phyloP scores from a whole-genome alignment of 192 early-diverging fungal genomes.

The Rhizoclosmatium sp. region DNA sequence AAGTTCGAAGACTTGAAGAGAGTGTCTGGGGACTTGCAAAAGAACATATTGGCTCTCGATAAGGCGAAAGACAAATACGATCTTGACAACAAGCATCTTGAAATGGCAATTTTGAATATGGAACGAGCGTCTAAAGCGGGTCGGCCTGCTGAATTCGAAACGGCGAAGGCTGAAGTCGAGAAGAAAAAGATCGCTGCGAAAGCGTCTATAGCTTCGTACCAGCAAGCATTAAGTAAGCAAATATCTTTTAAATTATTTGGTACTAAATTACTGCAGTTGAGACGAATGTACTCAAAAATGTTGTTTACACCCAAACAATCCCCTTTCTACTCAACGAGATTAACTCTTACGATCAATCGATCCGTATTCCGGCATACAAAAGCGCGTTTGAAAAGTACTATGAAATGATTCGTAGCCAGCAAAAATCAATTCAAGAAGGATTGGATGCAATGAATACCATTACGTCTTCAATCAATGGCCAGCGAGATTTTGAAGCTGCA shows the following conservation, averaged over 20 bases:
- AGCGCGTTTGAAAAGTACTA: conserved; percentile 5
- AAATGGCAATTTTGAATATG: conserved; percentile 35
- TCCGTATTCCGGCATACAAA: conserved; percentile 9
- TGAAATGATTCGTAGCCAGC: neutral
- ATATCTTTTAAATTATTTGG: neutral
- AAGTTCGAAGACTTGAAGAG: conserved; percentile 51
- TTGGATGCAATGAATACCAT: conserved; percentile 25
- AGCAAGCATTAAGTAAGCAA: neutral
- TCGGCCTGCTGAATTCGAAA: conserved; percentile 41
- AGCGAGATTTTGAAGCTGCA: neutral
- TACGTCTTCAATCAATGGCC: neutral
- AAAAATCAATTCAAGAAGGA: neutral
- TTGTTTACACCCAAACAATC: neutral
- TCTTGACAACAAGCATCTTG: conserved; percentile 43
- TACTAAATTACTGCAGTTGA: neutral
- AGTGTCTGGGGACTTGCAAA: conserved; percentile 36
- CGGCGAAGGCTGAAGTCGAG: neutral
- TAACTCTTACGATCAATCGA: neutral
- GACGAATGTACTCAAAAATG: neutral
- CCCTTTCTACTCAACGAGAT: conserved; percentile 8
- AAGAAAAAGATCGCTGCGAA: neutral
- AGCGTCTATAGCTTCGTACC: neutral
- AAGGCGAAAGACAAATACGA: conserved; percentile 47
- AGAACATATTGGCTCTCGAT: conserved; percentile 38
- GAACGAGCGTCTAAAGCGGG: conserved; percentile 42